Evolutionary conservation across 2,329 filamentous ascomycete species (phyloP), one percentile per base, ranked within the genome.

Genomic region (Paracorniculantispora psalliotae): DNA sequence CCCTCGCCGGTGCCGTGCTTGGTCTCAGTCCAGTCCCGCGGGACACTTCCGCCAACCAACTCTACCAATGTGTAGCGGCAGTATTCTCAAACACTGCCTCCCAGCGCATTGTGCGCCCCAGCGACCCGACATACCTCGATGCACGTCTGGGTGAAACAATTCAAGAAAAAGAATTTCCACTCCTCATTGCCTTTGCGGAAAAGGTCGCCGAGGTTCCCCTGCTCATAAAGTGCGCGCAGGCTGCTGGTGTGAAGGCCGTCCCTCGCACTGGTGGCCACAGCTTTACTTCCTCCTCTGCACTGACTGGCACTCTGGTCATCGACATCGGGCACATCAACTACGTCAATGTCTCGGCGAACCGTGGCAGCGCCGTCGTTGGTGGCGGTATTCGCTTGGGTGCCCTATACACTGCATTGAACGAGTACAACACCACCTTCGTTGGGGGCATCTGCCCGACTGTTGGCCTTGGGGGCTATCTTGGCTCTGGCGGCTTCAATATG

Each of bases 401-500:
- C 9, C 50, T 64, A 10, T 61, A 63, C 59, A 63, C 61, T 33
- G 61, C 58, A 8, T 60, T 64, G 9, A 39, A 43, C 7, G 17
- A n/a, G 41, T 54, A 61, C 30, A 52, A 57, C 25, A 47, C 58
- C 54, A 50, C 54, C 60, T 64, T 48, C 41, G 48, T 55, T 4
- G 61, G 61, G 28, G 62, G 61, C 26, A 62, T 64, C 47, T 64
- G 62, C 51, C 62, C 62, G 4, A 64, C 62, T 2, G 69, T 71
- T 28, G 69, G 69, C 0, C 62, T 71, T 4, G 59, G 66, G 2
- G 69, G 69, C 0, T 70, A 69, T 52, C 65, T 65, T 10, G 60
- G 68, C 10, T 66, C 69, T 19, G 69, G 69, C 26, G 69, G 69
- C 17, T 71, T 69, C 54, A 69, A 69, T 21, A 64, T 68, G 44